Conservation (phyloP, 305 asterid genomes). For the Coffea humblotiana region DNA sequence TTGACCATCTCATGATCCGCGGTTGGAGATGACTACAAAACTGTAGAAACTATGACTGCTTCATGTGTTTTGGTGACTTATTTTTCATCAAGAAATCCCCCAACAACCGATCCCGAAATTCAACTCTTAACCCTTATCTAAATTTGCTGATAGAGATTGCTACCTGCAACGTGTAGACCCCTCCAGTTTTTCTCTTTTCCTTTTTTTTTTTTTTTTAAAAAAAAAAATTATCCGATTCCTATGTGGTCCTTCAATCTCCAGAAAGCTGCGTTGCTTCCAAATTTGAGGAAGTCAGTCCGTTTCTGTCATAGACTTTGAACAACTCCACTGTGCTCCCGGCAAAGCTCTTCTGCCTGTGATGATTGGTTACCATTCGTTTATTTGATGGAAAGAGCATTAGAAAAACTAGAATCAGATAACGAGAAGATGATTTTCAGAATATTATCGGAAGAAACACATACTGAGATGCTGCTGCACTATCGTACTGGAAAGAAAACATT, state of each 20-base stretch:
- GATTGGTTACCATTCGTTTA: too few relatives aligned
- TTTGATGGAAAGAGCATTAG: too few relatives aligned
- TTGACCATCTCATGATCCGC: not conserved
- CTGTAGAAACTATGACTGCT: not conserved
- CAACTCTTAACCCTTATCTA: not conserved
- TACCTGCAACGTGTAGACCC: conserved; percentile 56
- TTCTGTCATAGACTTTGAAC: conserved; percentile 58
- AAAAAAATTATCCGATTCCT: conserved; percentile 43
- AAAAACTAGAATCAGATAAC: too few relatives aligned
- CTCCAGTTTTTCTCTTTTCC: conserved; percentile 37
- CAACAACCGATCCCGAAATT: not conserved
- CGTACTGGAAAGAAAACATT: too few relatives aligned
- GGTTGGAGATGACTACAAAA: not conserved
- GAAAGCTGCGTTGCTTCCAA: conserved; percentile 64
- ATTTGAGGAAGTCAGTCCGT: conserved; percentile 51
- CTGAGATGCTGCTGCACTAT: too few relatives aligned
- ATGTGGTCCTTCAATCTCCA: conserved; percentile 72
- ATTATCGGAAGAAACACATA: too few relatives aligned
- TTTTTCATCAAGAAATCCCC: not conserved
- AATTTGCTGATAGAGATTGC: conserved; percentile 41
- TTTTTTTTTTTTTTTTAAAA: too few relatives aligned
- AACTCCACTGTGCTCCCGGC: conserved; percentile 28
- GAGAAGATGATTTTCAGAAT: too few relatives aligned
- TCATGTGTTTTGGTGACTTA: not conserved
- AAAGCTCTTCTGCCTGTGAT: too few relatives aligned